Evolutionary conservation across 2,329 filamentous ascomycete genomes (phyloP), one percentile per base, ranked within the genome.

Genomic region (Penicillium rolfsii): DNA sequence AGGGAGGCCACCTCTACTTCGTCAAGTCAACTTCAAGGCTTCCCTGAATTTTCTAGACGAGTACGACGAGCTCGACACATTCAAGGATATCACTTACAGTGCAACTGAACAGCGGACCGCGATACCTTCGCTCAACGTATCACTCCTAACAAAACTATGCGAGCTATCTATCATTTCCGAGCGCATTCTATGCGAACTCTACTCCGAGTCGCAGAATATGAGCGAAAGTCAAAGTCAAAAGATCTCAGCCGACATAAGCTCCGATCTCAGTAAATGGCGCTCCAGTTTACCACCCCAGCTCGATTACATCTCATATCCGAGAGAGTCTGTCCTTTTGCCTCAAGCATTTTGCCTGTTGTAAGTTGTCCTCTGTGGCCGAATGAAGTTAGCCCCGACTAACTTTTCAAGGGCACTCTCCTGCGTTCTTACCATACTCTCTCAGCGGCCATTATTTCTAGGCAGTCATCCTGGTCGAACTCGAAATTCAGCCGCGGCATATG

Each of bases 61-160:
- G 79, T 70, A 67, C 19, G 67, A 70, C n/a, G 67, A 85, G 61
- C 72, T 83, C 0, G 82, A 85, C 52, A 73, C 77, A 22, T 86
- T 80, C 74, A 72, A 76, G 4, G 79, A 78, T 0, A 80, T 82
- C 53, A 73, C 71, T 5, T 80, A 73, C 69, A 64, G 58, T 16
- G 28, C 58, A 7, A 49, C 35, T 1, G 45, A 58, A 14, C 64
- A 55, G 3, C 52, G 45, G 19, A 26, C 24, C 5, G 64, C 55
- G 3, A 38, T 67, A 43, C 67, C 67, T 4, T 67, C 67, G 5
- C 30, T 67, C 26, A 70, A 70, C 57, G 66, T 70, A 4, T 65
- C 67, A 5, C 53, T 70, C 22, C 50, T 70, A 26, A 69, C 73
- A 45, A 70, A 76, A 48, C 58, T 77, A 30, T 74, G 72, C 52